Evolutionary conservation across 1,284 basidiomycete genomes (phyloP).

Genomic region (Mycosarcoma maydis): DNA sequence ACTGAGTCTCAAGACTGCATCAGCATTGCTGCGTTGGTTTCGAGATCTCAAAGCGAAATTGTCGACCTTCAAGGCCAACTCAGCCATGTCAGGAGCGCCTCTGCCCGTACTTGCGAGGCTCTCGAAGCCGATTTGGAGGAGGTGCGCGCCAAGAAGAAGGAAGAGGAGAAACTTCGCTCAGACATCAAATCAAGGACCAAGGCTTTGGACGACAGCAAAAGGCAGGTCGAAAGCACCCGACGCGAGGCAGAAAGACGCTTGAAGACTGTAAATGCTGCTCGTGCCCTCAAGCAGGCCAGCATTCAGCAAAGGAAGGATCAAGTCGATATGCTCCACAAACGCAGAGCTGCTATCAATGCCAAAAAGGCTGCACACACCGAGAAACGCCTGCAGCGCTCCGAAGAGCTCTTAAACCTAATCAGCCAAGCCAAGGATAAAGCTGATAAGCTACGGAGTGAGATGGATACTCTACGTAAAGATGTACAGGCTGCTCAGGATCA

Average conservation of each 20-base stretch:
- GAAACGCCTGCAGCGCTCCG: constrained; percentile 28
- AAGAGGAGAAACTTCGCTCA: constrained; percentile 80
- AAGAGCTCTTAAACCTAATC: constrained; percentile 20
- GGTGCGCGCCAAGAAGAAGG: constrained; percentile 79
- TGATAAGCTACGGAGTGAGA: constrained; percentile 16
- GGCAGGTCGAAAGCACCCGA: constrained; percentile 79
- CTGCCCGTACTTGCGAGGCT: constrained; percentile 71
- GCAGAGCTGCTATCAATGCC: constrained; percentile 67
- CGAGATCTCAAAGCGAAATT: constrained; percentile 25
- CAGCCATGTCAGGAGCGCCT: constrained; percentile 73
- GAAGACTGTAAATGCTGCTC: constrained; percentile 75
- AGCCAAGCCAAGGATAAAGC: constrained; percentile 17
- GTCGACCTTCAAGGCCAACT: constrained; percentile 78
- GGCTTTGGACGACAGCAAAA: constrained; percentile 83
- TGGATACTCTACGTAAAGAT: constrained; percentile 11
- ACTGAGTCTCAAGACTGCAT: constrained; percentile 19
- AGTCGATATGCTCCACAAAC: constrained; percentile 74
- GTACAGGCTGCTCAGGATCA: constrained; percentile 24
- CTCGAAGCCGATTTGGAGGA: constrained; percentile 80
- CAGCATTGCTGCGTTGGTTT: constrained; percentile 32
- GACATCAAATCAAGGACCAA: constrained; percentile 85
- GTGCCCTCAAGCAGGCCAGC: constrained; percentile 61
- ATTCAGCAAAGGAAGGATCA: constrained; percentile 74
- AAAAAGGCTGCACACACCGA: constrained; percentile 52
- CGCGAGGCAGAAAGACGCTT: constrained; percentile 88